Percentiles rank a stretch among this genome's conserved stretches.
Evolutionary conservation across 2,329 filamentous ascomycete genomes (phyloP).

Genomic region (Colletotrichum magnum): DNA sequence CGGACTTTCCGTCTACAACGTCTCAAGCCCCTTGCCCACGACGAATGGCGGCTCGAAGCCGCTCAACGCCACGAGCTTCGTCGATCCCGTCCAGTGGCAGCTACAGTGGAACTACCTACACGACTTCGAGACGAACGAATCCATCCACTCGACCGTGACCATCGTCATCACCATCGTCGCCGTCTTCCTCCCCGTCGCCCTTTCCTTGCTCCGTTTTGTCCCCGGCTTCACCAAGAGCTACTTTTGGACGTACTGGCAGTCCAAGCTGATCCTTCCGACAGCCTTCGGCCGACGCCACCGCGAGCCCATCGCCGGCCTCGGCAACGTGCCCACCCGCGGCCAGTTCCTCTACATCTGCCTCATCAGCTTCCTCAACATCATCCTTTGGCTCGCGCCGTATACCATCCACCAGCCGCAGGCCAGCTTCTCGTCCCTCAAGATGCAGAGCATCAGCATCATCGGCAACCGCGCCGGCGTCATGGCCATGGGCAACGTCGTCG

Average conservation of each 20-base stretch:
- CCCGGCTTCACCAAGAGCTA: conserved; percentile 44
- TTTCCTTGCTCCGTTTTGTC: conserved; percentile 54
- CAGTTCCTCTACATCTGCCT: conserved; percentile 52
- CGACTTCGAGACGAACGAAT: conserved; percentile 64
- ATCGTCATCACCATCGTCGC: conserved; percentile 47
- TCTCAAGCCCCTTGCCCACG: conserved; percentile 48
- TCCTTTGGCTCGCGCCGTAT: conserved; percentile 51
- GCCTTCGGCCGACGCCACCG: conserved; percentile 50
- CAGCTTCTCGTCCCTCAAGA: conserved; percentile 44
- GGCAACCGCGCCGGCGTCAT: conserved; percentile 40
- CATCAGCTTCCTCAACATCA: conserved; percentile 51
- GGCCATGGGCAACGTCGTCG: conserved; percentile 31
- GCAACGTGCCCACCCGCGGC: conserved; percentile 52
- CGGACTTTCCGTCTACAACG: conserved; percentile 39
- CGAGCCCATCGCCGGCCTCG: conserved; percentile 47
- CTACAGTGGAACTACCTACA: conserved; percentile 65
- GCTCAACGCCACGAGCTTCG: conserved; percentile 21
- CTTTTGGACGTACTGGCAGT: conserved; percentile 32
- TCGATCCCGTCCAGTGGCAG: conserved; percentile 9
- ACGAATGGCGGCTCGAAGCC: conserved; percentile 43
- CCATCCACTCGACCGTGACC: conserved; percentile 43
- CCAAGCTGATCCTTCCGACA: conserved; percentile 48
- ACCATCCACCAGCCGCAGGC: conserved; percentile 46
- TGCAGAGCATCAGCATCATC: conserved; percentile 49
- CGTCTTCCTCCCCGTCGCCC: conserved; percentile 48